phyloP scores from a whole-genome alignment of 1,139 yeast genomes.

The Casaregolazyma lundiana region DNA sequence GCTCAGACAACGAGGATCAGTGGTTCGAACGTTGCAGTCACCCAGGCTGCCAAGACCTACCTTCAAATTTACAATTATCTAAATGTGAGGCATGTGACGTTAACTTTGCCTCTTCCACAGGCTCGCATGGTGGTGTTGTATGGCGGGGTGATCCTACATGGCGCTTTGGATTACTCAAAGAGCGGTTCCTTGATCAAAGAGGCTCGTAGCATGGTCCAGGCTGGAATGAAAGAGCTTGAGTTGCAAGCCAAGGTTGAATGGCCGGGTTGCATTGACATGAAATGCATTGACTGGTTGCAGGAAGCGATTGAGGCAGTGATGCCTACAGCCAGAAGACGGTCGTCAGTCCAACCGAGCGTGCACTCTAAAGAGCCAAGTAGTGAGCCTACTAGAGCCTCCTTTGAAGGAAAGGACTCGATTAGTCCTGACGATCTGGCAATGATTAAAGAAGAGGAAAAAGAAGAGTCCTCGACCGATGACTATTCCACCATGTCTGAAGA shows the following conservation, averaged over 20 bases:
- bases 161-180: conserved; percentile 75
- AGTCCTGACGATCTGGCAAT: neutral
- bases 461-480: neutral
- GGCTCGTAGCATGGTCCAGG: conserved; percentile 43
- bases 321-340: conserved; percentile 12
- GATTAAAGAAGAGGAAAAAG: neutral
- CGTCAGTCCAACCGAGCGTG: neutral
- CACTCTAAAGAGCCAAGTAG: neutral
- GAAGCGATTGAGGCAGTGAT: conserved; percentile 25
- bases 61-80: conserved; percentile 54
- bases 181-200: conserved; percentile 78
- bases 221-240: conserved; percentile 24
- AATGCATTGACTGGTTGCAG: conserved; percentile 24
- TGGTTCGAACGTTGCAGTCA: conserved; percentile 62
- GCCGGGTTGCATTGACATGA: conserved; percentile 26
- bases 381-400: neutral
- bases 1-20: conserved; percentile 37
- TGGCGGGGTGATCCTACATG: conserved; percentile 68
- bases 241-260: conserved; percentile 24
- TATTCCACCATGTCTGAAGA: neutral
- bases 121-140: conserved; percentile 64
- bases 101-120: conserved; percentile 66
- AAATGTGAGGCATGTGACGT: conserved; percentile 39
- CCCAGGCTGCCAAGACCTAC: conserved; percentile 68
- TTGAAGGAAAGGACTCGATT: neutral